Base-by-base conservation (phyloP, 2,329 filamentous ascomycete genomes). In the Diplocarpon rosae region DNA sequence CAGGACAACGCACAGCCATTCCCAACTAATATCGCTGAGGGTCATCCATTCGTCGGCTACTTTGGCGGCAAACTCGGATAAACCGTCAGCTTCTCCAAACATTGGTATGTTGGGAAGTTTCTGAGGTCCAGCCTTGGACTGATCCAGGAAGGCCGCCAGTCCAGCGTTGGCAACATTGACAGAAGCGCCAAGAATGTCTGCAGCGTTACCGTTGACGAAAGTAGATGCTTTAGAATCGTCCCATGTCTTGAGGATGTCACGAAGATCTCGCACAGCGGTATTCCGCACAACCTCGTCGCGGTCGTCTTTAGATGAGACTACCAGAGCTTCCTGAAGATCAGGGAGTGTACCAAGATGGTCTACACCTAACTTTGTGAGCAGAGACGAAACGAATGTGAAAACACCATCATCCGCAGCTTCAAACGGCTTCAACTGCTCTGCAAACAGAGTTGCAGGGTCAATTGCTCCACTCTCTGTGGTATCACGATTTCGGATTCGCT, bases 401-500 rank as follows among this genome's bases (percentile, higher is more conserved):
- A 59, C 51, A 24, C 58, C 45, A 30, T 59, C 51, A 41, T 63
- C 61, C 28, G 56, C 58, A 41, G 46, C 42, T 3, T 52, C 39
- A 37, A 48, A 60, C 2, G 24, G 32, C 43, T 75, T 70, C 3
- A 80, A 61, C 52, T 79, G 73, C 41, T 69, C 70, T 1, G 74
- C 71, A 42, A 72, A 67, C 20, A 72, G 63, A 1, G 68, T 69
- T 40, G 67, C 71, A 6, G 73, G 66, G 48, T 79, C 75, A 12
- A 71, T 59, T 0, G 64, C 61, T 30, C 75, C 76, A 3, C 61
- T 64, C 9, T 65, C 61, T 10, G 71, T 57, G 14, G 70, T 73
- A 35, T 81, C 78, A 43, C 79, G 69, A 14, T 76, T 72, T 37
- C 79, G 70, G 27, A 78, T 78, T 39, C 80, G 68, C 56, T 83